Evolutionary conservation across 768 basidiomycete genomes (phyloP).

Genomic region (Macrocybe gigantea): DNA sequence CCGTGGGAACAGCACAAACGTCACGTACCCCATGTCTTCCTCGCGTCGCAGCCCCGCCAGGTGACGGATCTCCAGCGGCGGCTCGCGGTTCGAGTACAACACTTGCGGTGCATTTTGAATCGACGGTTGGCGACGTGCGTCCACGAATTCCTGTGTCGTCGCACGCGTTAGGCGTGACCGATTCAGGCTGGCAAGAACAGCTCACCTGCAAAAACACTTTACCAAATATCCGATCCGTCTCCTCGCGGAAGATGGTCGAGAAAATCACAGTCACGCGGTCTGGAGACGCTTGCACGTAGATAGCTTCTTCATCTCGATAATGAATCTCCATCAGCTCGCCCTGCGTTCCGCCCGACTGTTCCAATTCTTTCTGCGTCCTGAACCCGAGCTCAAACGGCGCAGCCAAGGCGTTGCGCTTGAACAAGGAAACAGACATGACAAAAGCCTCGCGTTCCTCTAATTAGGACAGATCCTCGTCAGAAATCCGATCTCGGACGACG

Average conservation of each 20-base stretch:
- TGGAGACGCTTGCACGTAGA: constrained; percentile 87
- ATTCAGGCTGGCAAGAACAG: constrained; percentile 1
- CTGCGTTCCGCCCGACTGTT: constrained; percentile 55
- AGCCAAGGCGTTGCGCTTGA: constrained; percentile 91
- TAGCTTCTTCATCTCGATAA: constrained; percentile 96
- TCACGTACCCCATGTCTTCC: constrained; percentile 94
- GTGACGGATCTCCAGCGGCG: constrained; percentile 93
- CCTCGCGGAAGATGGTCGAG: constrained; percentile 94
- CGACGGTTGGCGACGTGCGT: constrained; percentile 88
- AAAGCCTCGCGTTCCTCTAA: constrained; percentile 77
- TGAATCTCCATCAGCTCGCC: constrained; percentile 90
- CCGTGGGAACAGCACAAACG: constrained; percentile 95
- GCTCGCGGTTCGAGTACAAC: constrained; percentile 88
- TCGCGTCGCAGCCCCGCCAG: constrained; percentile 73
- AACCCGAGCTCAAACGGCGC: constrained; percentile 94
- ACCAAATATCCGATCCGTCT: constrained; percentile 95
- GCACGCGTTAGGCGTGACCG: constrained; percentile 1
- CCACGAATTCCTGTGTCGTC: constrained; percentile 84
- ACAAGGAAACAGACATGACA: constrained; percentile 72
- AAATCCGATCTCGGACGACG: background rate
- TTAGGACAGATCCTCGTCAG: constrained; percentile 7
- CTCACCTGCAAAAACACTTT: constrained; percentile 95
- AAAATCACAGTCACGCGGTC: constrained; percentile 99
- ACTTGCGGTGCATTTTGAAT: constrained; percentile 98
- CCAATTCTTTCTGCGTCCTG: constrained; percentile 75